Evolutionary conservation across 768 basidiomycete species (phyloP).

Genomic region (Boletus insuetus): DNA sequence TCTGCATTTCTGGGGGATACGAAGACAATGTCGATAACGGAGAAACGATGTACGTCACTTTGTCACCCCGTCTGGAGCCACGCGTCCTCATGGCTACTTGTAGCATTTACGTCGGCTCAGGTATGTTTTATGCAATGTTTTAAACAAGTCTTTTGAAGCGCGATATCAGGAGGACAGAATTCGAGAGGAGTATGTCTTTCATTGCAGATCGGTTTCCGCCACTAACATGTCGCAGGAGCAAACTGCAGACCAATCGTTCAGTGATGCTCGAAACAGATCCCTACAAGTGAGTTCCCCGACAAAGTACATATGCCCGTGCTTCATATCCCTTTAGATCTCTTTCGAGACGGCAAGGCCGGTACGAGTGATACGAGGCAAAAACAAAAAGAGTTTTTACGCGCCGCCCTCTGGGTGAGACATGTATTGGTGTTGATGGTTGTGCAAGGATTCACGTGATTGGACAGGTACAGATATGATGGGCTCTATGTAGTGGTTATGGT

Average conservation of each 20-base stretch:
- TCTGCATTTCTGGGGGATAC: conserved; percentile 42
- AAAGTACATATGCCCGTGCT: not conserved
- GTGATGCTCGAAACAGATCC: conserved; percentile 18
- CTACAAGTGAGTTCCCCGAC: conserved; percentile 11
- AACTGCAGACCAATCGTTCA: conserved; percentile 22
- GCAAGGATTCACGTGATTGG: not conserved
- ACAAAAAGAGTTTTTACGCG: conserved; percentile 13
- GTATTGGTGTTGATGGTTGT: not conserved
- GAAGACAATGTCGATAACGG: conserved; percentile 41
- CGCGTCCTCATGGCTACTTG: not conserved
- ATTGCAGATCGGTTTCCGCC: not conserved
- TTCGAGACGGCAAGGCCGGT: conserved; percentile 30
- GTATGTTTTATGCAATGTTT: conserved; percentile 3
- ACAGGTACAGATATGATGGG: conserved; percentile 33
- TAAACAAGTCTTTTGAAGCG: not conserved
- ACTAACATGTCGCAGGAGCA: conserved; percentile 20
- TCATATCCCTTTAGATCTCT: conserved; percentile 28
- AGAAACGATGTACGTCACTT: conserved; percentile 33
- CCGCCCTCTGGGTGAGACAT: conserved; percentile 22
- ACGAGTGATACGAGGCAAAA: conserved; percentile 37
- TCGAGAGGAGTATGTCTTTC: conserved; percentile 10
- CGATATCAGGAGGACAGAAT: conserved; percentile 24
- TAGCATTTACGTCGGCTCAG: conserved; percentile 36
- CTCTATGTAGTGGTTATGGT: conserved; percentile 30
- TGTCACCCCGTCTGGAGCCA: not conserved